phyloP scores from a whole-genome alignment of 768 basidiomycete genomes.

The Auriscalpium microsporum region DNA sequence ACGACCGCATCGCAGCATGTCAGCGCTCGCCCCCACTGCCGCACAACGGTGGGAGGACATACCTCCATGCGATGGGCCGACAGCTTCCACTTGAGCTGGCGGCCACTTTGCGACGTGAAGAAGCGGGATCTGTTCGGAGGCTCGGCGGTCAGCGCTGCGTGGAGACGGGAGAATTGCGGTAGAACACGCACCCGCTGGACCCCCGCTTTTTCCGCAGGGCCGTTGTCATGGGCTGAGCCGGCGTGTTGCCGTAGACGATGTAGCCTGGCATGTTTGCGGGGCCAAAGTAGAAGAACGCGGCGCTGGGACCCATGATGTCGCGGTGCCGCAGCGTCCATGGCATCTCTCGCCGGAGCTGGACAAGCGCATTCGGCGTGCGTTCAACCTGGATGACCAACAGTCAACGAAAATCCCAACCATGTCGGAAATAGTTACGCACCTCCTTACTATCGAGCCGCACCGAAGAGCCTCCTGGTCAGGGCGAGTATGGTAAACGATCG shows the following conservation, averaged over 20 bases:
- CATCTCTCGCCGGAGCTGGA: conserved; percentile 55
- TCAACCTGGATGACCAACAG: conserved; percentile 34
- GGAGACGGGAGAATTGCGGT: background rate
- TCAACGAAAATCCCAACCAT: background rate
- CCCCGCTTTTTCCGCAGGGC: conserved; percentile 50
- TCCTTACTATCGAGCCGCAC: conserved; percentile 6
- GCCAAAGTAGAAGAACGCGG: conserved; percentile 69
- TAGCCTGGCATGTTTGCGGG: conserved; percentile 53
- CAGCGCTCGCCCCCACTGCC: background rate
- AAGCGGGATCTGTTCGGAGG: conserved; percentile 50
- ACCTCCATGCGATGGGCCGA: conserved; percentile 62
- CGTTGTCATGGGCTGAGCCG: conserved; percentile 46
- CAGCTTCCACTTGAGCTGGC: conserved; percentile 71
- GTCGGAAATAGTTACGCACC: background rate
- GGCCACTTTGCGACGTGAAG: conserved; percentile 62
- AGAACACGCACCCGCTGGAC: conserved; percentile 47
- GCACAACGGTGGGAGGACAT: conserved; percentile 13
- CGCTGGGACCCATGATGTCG: conserved; percentile 72
- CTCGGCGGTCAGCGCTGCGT: background rate
- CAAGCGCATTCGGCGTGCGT: conserved; percentile 49
- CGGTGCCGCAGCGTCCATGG: conserved; percentile 62
- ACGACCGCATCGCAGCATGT: conserved; percentile 1
- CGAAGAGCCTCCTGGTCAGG: conserved; percentile 3
- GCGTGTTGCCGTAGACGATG: conserved; percentile 60
- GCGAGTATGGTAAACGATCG: background rate